Percentiles rank a stretch among this genome's conserved stretches.
These are phyloP conservation scores for Fusarium sp. DNA, from an alignment of 2,329 filamentous ascomycete genomes.

Conservation along the genomic window DNA sequence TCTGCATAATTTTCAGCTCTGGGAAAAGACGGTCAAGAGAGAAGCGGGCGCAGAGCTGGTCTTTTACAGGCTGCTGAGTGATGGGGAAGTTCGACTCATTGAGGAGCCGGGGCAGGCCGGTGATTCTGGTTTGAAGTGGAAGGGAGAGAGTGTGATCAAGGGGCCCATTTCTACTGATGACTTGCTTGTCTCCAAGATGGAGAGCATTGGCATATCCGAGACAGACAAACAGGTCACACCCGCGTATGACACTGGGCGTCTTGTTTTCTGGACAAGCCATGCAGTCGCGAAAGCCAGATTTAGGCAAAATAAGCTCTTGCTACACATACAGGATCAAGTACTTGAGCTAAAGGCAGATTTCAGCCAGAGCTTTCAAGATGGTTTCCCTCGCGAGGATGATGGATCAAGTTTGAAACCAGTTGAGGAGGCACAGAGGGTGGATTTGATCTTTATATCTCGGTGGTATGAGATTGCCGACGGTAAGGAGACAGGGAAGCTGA, in stretches of 20 bases:
- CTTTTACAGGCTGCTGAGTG: not conserved
- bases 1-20: not conserved
- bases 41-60: not conserved
- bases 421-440: not conserved
- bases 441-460: constrained; percentile 2
- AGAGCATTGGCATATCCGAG: not conserved
- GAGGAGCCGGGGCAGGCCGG: not conserved
- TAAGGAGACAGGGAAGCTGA: not conserved
- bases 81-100: not conserved
- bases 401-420: not conserved
- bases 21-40: not conserved
- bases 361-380: not conserved
- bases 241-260: not conserved
- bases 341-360: not conserved
- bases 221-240: not conserved
- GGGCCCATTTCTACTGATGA: not conserved
- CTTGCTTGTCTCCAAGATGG: not conserved
- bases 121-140: not conserved
- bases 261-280: constrained; percentile 17
- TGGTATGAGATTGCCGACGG: not conserved
- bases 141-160: not conserved
- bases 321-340: not conserved
- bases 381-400: no score
- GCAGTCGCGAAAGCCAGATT: not conserved
- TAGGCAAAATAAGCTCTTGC: not conserved